Conservation (phyloP, 139 green algal genomes). For the Chlorella ohadii region DNA sequence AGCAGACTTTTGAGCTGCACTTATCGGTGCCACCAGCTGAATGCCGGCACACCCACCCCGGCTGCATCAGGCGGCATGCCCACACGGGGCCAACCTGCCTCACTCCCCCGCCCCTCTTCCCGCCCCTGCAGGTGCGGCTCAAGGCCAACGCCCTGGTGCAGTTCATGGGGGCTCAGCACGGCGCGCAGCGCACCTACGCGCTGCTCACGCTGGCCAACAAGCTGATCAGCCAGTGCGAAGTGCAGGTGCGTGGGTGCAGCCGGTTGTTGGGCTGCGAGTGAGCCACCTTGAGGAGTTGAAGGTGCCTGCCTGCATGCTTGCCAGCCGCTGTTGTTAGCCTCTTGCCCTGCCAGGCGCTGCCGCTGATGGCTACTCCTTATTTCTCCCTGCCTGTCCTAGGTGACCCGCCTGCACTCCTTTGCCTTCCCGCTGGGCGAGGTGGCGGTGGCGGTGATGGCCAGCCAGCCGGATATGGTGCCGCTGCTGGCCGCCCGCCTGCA, state of each 20-base stretch:
- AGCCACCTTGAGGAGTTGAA: no score
- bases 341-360: no score
- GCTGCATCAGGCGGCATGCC: background rate
- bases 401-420: constrained; percentile 64
- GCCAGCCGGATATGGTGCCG: constrained; percentile 61
- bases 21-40: no score
- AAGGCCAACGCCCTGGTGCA: constrained; percentile 61
- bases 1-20: no score
- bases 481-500: constrained; percentile 62
- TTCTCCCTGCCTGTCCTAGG: constrained; percentile 6
- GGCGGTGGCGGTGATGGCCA: constrained; percentile 59
- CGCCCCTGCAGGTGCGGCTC: constrained; percentile 36
- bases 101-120: background rate
- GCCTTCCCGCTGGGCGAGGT: constrained; percentile 76
- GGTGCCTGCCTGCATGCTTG: no score
- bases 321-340: no score
- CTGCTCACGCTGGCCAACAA: constrained; percentile 70
- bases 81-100: background rate
- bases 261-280: no score
- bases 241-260: constrained; percentile 52
- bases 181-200: constrained; percentile 48
- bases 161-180: constrained; percentile 52
- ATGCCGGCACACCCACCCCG: no score
- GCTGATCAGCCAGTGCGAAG: constrained; percentile 69
- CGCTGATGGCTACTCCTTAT: background rate